Evolutionary conservation across 495 filamentous ascomycete genomes (phyloP).

Genomic region (Podospora conica): DNA sequence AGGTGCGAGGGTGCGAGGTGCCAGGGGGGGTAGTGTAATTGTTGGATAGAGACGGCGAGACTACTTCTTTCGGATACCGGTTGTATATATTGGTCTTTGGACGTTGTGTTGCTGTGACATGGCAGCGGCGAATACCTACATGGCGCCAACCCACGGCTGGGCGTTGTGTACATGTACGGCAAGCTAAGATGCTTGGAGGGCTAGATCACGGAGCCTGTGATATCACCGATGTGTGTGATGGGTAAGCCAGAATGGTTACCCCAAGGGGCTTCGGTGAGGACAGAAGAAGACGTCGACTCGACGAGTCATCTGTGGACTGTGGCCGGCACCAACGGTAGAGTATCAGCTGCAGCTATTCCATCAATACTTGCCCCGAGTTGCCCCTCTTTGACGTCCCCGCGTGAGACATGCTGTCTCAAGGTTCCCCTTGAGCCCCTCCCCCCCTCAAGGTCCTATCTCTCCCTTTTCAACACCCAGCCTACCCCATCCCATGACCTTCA

Average conservation of each 20-base stretch:
- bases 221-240: background rate
- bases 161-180: background rate
- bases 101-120: background rate
- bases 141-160: background rate
- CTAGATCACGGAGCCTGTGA: background rate
- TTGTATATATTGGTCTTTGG: background rate
- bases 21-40: background rate
- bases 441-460: no score
- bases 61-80: background rate
- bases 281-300: background rate
- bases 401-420: background rate
- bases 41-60: background rate
- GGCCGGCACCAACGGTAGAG: background rate
- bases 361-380: no score
- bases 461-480: background rate
- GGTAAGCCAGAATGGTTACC: background rate
- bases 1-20: background rate
- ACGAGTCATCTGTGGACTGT: background rate
- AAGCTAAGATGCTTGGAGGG: background rate
- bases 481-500: background rate
- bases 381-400: background rate
- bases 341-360: no score
- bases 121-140: background rate
- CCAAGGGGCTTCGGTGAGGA: background rate
- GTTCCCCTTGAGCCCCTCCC: background rate